phyloP scores from a whole-genome alignment of 352 stramenopile genomes.

The Globisporangium heterothallicum region DNA sequence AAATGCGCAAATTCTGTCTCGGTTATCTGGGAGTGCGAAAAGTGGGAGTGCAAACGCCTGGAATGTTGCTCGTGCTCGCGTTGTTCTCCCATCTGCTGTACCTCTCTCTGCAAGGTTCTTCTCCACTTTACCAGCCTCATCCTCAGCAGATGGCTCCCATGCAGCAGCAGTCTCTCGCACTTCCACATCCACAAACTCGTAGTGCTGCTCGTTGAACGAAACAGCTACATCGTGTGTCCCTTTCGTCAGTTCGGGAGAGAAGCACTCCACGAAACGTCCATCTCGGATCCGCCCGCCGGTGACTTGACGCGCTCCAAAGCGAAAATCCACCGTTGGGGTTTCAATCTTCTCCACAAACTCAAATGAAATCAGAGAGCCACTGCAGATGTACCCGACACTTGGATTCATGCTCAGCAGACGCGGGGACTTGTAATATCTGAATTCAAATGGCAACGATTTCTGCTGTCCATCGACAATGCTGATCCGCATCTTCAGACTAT shows the following conservation, averaged over 20 bases:
- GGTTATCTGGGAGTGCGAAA: conserved; percentile 40
- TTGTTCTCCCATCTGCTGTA: not conserved
- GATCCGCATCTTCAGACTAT: conserved; percentile 45
- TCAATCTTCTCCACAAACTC: conserved; percentile 54
- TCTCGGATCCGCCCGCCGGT: conserved; percentile 31
- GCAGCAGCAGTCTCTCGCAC: not conserved
- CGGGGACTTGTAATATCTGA: conserved; percentile 52
- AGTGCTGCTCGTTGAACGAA: conserved; percentile 71
- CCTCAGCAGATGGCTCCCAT: not conserved
- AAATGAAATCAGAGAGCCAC: conserved; percentile 57
- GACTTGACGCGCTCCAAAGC: conserved; percentile 36
- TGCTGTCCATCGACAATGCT: conserved; percentile 50
- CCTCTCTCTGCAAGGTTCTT: not conserved
- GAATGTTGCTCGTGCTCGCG: conserved; percentile 24
- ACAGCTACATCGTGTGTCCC: conserved; percentile 41
- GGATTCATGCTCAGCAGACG: conserved; percentile 48
- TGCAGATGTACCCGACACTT: conserved; percentile 51
- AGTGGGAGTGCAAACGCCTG: conserved; percentile 50
- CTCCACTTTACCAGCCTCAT: conserved; percentile 2
- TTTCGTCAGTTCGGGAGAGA: conserved; percentile 42
- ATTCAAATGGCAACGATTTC: conserved; percentile 39
- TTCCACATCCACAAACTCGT: conserved; percentile 25
- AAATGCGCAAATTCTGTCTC: conserved; percentile 43
- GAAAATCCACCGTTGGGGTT: conserved; percentile 54
- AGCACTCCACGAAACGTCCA: conserved; percentile 52